phyloP scores from a whole-genome alignment of 2,329 filamentous ascomycete species.

The Colletotrichum magnum region DNA sequence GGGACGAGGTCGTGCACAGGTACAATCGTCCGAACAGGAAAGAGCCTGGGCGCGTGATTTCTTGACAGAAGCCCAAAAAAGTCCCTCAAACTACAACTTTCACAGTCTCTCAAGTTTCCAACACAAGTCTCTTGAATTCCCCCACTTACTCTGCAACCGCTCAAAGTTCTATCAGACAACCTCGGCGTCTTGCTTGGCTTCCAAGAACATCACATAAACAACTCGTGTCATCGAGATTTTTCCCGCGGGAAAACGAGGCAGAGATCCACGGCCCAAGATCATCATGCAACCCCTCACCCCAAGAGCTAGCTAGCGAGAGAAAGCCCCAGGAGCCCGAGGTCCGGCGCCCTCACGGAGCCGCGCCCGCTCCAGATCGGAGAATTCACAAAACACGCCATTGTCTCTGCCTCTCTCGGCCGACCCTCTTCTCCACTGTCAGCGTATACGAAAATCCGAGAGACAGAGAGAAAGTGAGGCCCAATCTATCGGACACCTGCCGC shows the following conservation, averaged over 20 bases:
- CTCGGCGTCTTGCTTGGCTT: no score
- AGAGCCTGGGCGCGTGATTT: neutral
- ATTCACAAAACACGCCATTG: neutral
- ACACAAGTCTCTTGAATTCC: neutral
- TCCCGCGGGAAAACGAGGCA: no score
- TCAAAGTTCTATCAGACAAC: no score
- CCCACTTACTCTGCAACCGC: no score
- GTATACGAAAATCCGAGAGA: neutral
- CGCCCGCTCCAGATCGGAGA: neutral
- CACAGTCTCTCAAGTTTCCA: neutral
- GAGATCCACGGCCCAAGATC: no score
- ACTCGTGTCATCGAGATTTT: no score
- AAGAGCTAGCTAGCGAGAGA: no score
- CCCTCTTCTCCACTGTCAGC: neutral
- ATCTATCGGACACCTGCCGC: constrained; percentile 33
- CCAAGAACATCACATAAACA: no score
- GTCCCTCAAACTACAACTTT: neutral
- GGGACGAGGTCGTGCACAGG: neutral
- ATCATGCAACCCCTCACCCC: no score
- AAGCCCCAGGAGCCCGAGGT: neutral
- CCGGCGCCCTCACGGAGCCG: no score
- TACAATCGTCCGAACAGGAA: neutral
- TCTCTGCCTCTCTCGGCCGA: no score
- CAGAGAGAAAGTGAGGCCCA: neutral
- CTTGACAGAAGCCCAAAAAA: neutral